Conservation (phyloP, 306 rosid genomes). For the Malus asiatica region DNA sequence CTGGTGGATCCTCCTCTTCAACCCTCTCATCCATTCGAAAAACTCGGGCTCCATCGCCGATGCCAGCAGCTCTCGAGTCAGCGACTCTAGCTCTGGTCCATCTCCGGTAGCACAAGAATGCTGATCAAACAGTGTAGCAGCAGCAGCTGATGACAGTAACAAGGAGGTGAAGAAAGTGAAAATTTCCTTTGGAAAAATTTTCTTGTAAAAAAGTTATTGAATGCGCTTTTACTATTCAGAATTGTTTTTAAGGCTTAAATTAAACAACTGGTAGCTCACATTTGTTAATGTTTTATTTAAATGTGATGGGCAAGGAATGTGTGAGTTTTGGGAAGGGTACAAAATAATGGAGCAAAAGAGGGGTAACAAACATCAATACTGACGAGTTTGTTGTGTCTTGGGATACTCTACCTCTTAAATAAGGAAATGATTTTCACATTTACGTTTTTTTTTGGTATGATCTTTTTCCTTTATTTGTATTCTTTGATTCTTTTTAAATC, state of each 20-base stretch:
- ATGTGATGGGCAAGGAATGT: background rate
- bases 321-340: background rate
- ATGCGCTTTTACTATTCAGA: no score
- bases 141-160: background rate
- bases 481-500: no score
- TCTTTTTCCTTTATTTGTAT: no score
- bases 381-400: background rate
- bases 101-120: background rate
- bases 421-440: no score
- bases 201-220: background rate
- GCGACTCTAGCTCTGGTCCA: conserved; percentile 19
- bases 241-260: no score
- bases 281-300: no score
- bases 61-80: conserved; percentile 18
- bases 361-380: background rate
- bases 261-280: background rate
- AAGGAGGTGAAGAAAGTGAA: background rate
- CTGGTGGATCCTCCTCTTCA: conserved; percentile 33
- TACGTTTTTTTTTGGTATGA: no score
- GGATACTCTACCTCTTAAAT: background rate
- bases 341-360: background rate
- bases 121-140: background rate
- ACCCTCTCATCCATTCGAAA: conserved; percentile 33
- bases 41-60: conserved; percentile 25
- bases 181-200: background rate